Evolutionary conservation across 805 yeast genomes (phyloP).

Genomic region (Kodamaea fukazawae): DNA sequence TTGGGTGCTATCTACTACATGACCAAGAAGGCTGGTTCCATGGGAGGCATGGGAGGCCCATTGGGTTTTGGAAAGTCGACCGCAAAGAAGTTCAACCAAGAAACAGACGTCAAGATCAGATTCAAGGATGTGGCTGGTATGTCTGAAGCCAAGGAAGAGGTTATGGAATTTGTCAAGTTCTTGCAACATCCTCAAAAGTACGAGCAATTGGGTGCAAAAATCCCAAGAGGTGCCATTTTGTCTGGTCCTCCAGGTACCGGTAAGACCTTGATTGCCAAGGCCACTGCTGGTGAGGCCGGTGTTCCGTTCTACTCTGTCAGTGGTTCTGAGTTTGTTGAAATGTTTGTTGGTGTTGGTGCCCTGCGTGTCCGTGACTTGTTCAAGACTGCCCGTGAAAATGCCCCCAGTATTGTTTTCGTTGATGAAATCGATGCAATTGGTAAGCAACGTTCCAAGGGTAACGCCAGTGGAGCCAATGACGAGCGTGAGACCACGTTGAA

Average conservation of each 20-base stretch:
- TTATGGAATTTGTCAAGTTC: conserved; percentile 95
- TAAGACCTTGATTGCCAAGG: conserved; percentile 93
- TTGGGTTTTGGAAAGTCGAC: conserved; percentile 85
- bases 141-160: conserved; percentile 94
- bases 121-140: conserved; percentile 97
- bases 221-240: conserved; percentile 96
- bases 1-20: conserved; percentile 87
- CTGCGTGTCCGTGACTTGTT: conserved; percentile 95
- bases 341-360: conserved; percentile 99
- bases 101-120: conserved; percentile 82
- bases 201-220: conserved; percentile 92
- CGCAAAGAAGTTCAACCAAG: conserved; percentile 88
- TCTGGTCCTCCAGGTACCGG: conserved; percentile 99
- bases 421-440: conserved; percentile 99
- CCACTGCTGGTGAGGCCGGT: conserved; percentile 99
- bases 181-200: conserved; percentile 87
- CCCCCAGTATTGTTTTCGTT: conserved; percentile 94
- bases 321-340: conserved; percentile 96
- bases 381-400: conserved; percentile 85
- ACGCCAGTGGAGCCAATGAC: conserved; percentile 80
- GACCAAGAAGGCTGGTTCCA: conserved; percentile 62
- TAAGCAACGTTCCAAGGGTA: conserved; percentile 76
- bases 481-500: conserved; percentile 96
- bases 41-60: conserved; percentile 79
- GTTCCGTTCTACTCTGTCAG: conserved; percentile 95